These are phyloP conservation scores for Gorgonomyces haynaldii DNA, from an alignment of 192 early-diverging fungal genomes.

Conservation along the genomic window DNA sequence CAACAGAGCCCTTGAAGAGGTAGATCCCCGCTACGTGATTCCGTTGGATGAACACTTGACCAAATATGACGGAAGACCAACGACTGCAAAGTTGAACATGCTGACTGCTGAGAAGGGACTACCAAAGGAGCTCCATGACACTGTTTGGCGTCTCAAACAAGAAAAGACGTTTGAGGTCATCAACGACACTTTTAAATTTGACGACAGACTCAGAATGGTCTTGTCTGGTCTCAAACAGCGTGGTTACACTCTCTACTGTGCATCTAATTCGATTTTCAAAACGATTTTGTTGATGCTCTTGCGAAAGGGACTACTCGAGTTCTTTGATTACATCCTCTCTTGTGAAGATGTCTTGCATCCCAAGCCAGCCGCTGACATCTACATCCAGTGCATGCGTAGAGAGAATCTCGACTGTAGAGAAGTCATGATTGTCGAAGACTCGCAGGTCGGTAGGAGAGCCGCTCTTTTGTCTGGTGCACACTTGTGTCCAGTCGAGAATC, in stretches of 20 bases:
- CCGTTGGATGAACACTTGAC: constrained; percentile 1
- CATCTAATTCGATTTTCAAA: constrained; percentile 9
- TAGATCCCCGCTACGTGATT: constrained; percentile 5
- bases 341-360: constrained; percentile 10
- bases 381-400: background rate
- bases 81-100: constrained; percentile 4
- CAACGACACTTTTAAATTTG: background rate
- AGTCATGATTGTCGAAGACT: constrained; percentile 8
- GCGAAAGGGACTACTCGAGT: constrained; percentile 1
- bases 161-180: constrained; percentile 10
- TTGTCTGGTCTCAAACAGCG: background rate
- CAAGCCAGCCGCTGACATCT: constrained; percentile 3
- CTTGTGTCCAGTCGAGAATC: background rate
- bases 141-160: constrained; percentile 7
- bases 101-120: constrained; percentile 5
- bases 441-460: constrained; percentile 8
- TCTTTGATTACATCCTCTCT: constrained; percentile 3
- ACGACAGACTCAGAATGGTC: background rate
- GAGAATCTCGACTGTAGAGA: background rate
- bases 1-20: constrained; percentile 1
- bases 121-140: background rate
- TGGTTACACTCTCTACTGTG: constrained; percentile 5
- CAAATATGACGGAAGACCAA: constrained; percentile 6
- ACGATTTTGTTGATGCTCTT: constrained; percentile 6
- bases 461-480: constrained; percentile 8